Percentiles rank a stretch among this genome's conserved stretches.
phyloP scores from a whole-genome alignment of 768 basidiomycete genomes.

The Phylloporus arenicola region DNA sequence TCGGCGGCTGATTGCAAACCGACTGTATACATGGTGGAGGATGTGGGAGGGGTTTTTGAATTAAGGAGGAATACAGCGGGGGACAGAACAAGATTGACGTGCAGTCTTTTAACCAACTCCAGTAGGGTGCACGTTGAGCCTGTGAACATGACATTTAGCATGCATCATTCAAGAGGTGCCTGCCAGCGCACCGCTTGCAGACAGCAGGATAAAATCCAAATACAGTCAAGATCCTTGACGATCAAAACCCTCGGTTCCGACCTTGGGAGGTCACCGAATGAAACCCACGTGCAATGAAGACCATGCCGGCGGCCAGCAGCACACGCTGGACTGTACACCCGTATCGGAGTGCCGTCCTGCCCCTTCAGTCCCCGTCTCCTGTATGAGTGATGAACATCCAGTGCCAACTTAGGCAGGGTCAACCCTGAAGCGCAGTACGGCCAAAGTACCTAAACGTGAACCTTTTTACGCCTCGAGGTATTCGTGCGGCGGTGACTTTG shows the following conservation, averaged over 20 bases:
- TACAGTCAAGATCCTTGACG: slow-evolving; percentile 14
- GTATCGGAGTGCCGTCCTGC: slow-evolving; percentile 9
- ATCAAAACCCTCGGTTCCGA: slow-evolving; percentile 29
- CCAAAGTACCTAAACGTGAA: slow-evolving; percentile 28
- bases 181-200: slow-evolving; percentile 13
- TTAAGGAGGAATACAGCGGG: slow-evolving; percentile 22
- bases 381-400: slow-evolving; percentile 11
- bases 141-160: slow-evolving; percentile 25
- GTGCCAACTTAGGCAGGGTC: slow-evolving; percentile 15
- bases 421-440: slow-evolving; percentile 31
- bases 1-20: slow-evolving; percentile 36
- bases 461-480: slow-evolving; percentile 27
- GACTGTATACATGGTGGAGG: slow-evolving; percentile 23
- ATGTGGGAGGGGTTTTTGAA: slow-evolving; percentile 23
- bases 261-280: slow-evolving; percentile 3
- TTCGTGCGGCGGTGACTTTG: slow-evolving; percentile 28
- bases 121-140: slow-evolving; percentile 21
- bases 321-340: slow-evolving; percentile 7
- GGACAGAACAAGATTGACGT: slow-evolving; percentile 19
- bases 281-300: slow-evolving; percentile 18
- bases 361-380: slow-evolving; percentile 12
- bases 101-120: slow-evolving; percentile 20
- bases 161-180: slow-evolving; percentile 20
- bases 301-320: slow-evolving; percentile 8
- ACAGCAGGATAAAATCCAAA: slow-evolving; percentile 9